Percentiles rank a stretch among this genome's conserved stretches.
phyloP scores from a whole-genome alignment of 2,329 filamentous ascomycete genomes.

The Venturia nashicola region DNA sequence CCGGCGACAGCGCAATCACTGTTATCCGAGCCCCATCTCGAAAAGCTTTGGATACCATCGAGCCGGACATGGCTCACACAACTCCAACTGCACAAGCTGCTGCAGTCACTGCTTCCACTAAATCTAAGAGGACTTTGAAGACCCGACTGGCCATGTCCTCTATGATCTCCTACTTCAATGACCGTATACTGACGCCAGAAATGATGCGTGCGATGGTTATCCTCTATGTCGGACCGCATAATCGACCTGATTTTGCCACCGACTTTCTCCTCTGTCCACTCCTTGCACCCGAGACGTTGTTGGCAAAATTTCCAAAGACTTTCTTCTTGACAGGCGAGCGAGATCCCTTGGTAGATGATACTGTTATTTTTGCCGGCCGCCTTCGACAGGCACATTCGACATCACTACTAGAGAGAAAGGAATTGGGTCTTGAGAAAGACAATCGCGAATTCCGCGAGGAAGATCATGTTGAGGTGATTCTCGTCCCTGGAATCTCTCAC shows the following conservation, averaged over 20 bases:
- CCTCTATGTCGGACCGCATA: constrained; percentile 86
- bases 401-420: constrained; percentile 41
- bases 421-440: constrained; percentile 41
- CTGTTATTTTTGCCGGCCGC: constrained; percentile 85
- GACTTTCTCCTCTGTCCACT: constrained; percentile 88
- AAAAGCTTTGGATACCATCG: constrained; percentile 18
- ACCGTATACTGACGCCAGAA: constrained; percentile 85
- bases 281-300: constrained; percentile 70
- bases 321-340: constrained; percentile 92
- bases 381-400: constrained; percentile 65
- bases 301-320: constrained; percentile 82
- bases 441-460: constrained; percentile 49
- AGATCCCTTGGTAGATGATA: constrained; percentile 92
- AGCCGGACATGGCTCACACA: constrained; percentile 12
- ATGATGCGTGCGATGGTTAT: constrained; percentile 99
- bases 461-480: constrained; percentile 65
- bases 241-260: constrained; percentile 81
- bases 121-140: constrained; percentile 41
- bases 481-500: constrained; percentile 83
- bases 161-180: constrained; percentile 98
- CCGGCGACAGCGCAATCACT: constrained; percentile 15
- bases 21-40: constrained; percentile 26
- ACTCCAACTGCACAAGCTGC: constrained; percentile 12
- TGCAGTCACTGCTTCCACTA: constrained; percentile 27
- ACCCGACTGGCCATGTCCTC: constrained; percentile 88